Evolutionary conservation across 2,329 filamentous ascomycete species (phyloP).

Genomic region (Pseudogymnoascus destructans): DNA sequence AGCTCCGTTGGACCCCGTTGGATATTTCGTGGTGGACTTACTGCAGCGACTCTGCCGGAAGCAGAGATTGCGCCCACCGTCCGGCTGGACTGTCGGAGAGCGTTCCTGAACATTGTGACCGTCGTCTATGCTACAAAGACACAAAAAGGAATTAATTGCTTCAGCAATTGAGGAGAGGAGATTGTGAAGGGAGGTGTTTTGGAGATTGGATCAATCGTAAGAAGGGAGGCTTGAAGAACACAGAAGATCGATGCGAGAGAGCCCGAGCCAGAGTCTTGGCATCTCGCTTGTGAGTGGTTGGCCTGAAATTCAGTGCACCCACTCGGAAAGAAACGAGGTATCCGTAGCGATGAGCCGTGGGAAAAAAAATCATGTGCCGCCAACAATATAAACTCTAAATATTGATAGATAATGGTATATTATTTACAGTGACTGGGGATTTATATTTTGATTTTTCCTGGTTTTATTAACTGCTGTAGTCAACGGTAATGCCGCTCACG

Average conservation of each 20-base stretch:
- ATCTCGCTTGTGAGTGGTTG: constrained; percentile 10
- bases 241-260: constrained; percentile 10
- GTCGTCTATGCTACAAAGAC: constrained; percentile 38
- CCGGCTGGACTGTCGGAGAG: constrained; percentile 92
- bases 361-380: constrained; percentile 5
- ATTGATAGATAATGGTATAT: not conserved
- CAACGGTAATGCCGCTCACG: not conserved
- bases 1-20: constrained; percentile 31
- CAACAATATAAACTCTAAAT: not conserved
- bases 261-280: constrained; percentile 10
- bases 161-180: constrained; percentile 51
- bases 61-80: constrained; percentile 89
- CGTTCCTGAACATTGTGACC: constrained; percentile 90
- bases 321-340: constrained; percentile 4
- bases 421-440: not conserved
- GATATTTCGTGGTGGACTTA: constrained; percentile 52
- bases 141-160: constrained; percentile 49
- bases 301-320: constrained; percentile 8
- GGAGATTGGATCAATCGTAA: constrained; percentile 14
- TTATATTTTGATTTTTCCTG: constrained; percentile 1
- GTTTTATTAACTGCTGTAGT: not conserved
- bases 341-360: constrained; percentile 4
- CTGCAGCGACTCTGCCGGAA: constrained; percentile 79
- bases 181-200: constrained; percentile 32
- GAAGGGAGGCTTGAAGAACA: constrained; percentile 9